Evolutionary conservation across 2,329 filamentous ascomycete species (phyloP).

Genomic region (Geosmithia flava): DNA sequence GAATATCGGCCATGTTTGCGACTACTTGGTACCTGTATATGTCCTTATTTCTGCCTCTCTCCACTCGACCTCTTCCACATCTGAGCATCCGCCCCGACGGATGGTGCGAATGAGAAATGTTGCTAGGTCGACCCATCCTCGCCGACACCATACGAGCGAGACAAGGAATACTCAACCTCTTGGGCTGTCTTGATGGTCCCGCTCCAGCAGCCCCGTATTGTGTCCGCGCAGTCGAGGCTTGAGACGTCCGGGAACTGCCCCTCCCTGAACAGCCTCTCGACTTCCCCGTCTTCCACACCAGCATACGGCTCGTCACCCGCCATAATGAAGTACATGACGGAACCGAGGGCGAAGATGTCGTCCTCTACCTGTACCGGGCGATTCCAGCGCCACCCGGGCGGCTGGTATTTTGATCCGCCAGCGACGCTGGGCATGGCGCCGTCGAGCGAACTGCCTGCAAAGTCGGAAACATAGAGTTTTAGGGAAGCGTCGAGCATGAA

Average conservation of each 20-base stretch:
- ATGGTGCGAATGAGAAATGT: not conserved
- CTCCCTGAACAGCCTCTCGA: slow-evolving; percentile 8
- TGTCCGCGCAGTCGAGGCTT: not conserved
- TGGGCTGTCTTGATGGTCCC: not conserved
- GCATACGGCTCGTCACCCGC: not conserved
- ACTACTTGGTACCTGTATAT: too few species aligned
- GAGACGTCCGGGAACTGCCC: slow-evolving; percentile 11
- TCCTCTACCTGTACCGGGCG: not conserved
- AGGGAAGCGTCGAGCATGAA: slow-evolving; percentile 21
- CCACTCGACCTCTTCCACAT: too few species aligned
- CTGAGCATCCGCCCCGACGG: too few species aligned
- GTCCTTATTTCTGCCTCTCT: too few species aligned
- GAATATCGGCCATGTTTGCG: too few species aligned
- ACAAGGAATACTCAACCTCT: not conserved
- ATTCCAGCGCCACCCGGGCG: not conserved
- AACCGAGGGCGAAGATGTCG: not conserved
- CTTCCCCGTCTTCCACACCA: not conserved
- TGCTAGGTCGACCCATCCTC: not conserved
- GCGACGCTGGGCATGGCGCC: not conserved
- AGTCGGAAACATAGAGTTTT: slow-evolving; percentile 21
- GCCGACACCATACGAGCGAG: not conserved
- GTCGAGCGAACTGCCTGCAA: slow-evolving; percentile 7
- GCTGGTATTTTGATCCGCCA: not conserved
- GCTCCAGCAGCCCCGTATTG: not conserved
- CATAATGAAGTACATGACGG: not conserved